Conservation (phyloP, 78 protist genomes). For the Isochrysis galbana region DNA sequence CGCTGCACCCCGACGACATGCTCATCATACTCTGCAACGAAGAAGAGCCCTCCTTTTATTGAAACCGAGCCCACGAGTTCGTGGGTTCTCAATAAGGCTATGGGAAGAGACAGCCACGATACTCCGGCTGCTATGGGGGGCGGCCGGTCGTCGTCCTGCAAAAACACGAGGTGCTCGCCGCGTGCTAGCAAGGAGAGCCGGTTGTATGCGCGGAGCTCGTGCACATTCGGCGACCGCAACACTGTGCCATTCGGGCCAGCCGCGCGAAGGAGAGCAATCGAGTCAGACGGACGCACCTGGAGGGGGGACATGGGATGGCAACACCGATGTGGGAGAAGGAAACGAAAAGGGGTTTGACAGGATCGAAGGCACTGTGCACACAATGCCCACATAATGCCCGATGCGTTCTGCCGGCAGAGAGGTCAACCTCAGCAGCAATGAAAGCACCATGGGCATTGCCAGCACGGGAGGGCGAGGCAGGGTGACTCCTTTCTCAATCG, state of each 20-base stretch:
- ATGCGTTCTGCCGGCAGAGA: too few species aligned
- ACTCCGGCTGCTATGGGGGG: not conserved
- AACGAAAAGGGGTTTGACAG: not conserved
- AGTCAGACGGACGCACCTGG: not conserved
- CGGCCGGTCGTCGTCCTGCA: not conserved
- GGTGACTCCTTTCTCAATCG: too few species aligned
- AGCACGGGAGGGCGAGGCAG: too few species aligned
- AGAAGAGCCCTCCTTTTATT: not conserved
- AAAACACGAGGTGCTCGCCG: not conserved
- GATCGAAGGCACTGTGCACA: too few species aligned
- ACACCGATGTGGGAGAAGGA: not conserved
- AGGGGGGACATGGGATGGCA: not conserved
- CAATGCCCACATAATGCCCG: too few species aligned
- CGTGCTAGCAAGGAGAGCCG: not conserved
- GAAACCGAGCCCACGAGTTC: not conserved
- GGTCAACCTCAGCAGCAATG: too few species aligned
- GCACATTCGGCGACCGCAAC: not conserved
- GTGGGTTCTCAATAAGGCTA: not conserved
- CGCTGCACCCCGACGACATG: not conserved
- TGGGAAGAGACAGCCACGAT: not conserved
- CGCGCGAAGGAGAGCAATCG: not conserved
- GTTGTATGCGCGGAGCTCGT: conserved; percentile 12
- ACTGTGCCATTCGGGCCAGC: not conserved
- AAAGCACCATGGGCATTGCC: too few species aligned
- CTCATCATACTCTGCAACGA: not conserved